Evolutionary conservation across 2,329 filamentous ascomycete species (phyloP).

Genomic region (Penicillium sp.): DNA sequence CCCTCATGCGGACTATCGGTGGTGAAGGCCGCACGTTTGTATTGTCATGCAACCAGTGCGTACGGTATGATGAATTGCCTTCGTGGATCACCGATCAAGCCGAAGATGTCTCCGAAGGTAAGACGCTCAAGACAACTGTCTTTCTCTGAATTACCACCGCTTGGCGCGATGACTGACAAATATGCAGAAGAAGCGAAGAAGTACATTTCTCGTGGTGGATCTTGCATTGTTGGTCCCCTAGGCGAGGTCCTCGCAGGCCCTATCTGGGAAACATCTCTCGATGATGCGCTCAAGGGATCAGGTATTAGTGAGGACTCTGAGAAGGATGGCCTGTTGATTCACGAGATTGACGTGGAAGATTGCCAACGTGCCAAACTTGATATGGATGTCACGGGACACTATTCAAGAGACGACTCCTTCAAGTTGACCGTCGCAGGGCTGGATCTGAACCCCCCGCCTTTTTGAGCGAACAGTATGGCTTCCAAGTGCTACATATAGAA

Average conservation of each 20-base stretch:
- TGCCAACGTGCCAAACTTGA: conserved; percentile 79
- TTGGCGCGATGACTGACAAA: background rate
- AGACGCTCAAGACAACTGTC: conserved; percentile 30
- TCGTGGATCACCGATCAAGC: conserved; percentile 50
- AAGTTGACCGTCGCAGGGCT: conserved; percentile 59
- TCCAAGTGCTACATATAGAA: too few relatives aligned
- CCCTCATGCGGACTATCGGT: conserved; percentile 77
- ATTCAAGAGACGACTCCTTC: conserved; percentile 70
- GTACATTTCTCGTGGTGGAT: conserved; percentile 72
- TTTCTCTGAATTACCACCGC: too few relatives aligned
- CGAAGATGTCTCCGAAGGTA: conserved; percentile 24
- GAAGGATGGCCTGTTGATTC: conserved; percentile 56
- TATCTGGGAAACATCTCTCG: conserved; percentile 66
- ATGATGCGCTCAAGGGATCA: conserved; percentile 30
- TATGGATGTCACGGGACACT: conserved; percentile 80
- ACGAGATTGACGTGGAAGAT: conserved; percentile 82
- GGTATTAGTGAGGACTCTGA: conserved; percentile 1
- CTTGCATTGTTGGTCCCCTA: conserved; percentile 73
- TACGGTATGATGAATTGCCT: conserved; percentile 58
- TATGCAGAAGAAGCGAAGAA: conserved; percentile 3
- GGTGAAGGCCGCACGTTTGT: conserved; percentile 83
- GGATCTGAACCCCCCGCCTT: conserved; percentile 59
- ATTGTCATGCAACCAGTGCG: conserved; percentile 79
- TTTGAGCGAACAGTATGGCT: conserved; percentile 7
- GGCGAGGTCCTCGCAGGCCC: conserved; percentile 79